phyloP scores from a whole-genome alignment of 192 early-diverging fungal genomes.

The Coemansia sp. region DNA sequence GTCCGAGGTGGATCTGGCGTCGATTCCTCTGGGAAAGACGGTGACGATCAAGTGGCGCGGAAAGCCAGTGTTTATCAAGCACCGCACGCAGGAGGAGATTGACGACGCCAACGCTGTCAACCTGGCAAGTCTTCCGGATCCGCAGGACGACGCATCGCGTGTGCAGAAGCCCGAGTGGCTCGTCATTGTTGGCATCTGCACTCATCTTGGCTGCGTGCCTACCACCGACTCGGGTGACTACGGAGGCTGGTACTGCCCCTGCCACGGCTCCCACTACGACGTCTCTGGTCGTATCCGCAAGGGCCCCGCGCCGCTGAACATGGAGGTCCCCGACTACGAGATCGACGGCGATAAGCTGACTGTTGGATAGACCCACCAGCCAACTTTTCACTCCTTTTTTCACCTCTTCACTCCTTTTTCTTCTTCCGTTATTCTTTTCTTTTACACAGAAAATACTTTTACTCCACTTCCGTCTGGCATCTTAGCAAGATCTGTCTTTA shows the following conservation, averaged over 20 bases:
- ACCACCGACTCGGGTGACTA: constrained; percentile 97
- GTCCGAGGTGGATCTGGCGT: constrained; percentile 89
- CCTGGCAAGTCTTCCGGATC: constrained; percentile 82
- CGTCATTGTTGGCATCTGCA: constrained; percentile 89
- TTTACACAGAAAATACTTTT: not conserved
- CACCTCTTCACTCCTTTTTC: not conserved
- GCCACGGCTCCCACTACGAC: constrained; percentile 99
- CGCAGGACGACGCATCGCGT: constrained; percentile 88
- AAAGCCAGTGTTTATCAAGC: constrained; percentile 97
- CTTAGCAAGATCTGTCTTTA: not conserved
- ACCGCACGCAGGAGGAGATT: constrained; percentile 94
- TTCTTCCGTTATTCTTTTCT: constrained; percentile 7
- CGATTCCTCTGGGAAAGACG: constrained; percentile 96
- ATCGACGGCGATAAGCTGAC: constrained; percentile 81
- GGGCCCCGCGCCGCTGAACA: constrained; percentile 97
- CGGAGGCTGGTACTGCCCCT: constrained; percentile 99
- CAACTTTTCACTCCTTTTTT: not conserved
- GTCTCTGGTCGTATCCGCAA: constrained; percentile 97
- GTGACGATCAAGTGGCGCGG: constrained; percentile 98
- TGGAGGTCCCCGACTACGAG: constrained; percentile 86
- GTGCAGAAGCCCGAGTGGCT: constrained; percentile 93
- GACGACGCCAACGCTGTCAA: constrained; percentile 84
- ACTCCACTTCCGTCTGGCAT: not conserved
- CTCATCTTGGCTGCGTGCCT: constrained; percentile 95
- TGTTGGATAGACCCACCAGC: constrained; percentile 69